Base-by-base conservation (phyloP, 169 alveolate genomes). In the Cryptosporidium ubiquitum region DNA sequence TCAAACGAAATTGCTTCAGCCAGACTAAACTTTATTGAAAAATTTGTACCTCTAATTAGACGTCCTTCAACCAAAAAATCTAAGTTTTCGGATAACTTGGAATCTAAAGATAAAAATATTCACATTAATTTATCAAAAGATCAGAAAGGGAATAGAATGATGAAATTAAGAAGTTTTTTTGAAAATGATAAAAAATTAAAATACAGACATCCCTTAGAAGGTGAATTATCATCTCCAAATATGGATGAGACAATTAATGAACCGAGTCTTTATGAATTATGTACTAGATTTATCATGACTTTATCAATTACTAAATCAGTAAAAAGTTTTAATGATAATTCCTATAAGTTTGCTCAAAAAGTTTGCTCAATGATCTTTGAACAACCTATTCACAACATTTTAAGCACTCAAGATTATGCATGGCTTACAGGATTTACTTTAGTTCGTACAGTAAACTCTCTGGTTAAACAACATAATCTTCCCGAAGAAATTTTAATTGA, bases 301-400 rank as follows among this genome's bases (percentile, higher is more conserved):
- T 9, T 79, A 33, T 79, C 89, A 39, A 49, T 79, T 42, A 64
- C 75, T 20, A 79, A 79, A 29, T 64, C 73, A 18, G 74, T 79
- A 1, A 64, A 58, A 7, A 79, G 79, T 64, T 61, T 79, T 7
- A 58, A 69, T 61, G 74, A 60, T 44, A 79, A 79, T 64, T 61
- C 89, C 20, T 79, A 79, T 33, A 79, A 61, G 14, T 79, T 79
- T 58, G 89, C 70, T 40, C 73, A 79, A 20, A 58, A 61, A 31
- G 75, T 79, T 47, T 79, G 89, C 29, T 58, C 89, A 3, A 79
- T 61, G 75, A 35, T 79, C 23, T 79, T 79, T 26, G 89, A 79
- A 39, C 58, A 20, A 39, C 79, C 73, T 58, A 79, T 79, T 14
- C 89, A 79, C 35, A 79, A 79, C 26, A 58, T 79, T 14, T 37